These are phyloP conservation scores for Coleophoma cylindrospora DNA, from an alignment of 2,329 filamentous ascomycete species.

Conservation along the genomic window DNA sequence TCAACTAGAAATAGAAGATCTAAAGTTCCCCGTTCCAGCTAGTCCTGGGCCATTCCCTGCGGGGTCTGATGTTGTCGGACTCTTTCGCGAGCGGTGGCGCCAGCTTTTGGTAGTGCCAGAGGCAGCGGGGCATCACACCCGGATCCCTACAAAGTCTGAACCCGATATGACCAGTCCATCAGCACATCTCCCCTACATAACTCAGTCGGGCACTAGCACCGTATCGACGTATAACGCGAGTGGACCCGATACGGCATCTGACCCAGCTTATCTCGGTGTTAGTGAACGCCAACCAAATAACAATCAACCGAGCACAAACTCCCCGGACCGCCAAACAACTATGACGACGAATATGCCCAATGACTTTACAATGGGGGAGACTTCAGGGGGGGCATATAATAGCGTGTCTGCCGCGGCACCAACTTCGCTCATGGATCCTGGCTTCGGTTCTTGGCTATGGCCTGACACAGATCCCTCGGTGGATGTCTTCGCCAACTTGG, in stretches of 20 bases:
- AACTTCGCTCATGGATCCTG: constrained; percentile 5
- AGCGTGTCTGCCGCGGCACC: constrained; percentile 1
- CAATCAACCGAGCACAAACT: not conserved
- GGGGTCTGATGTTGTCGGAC: constrained; percentile 9
- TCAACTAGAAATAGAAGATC: constrained; percentile 17
- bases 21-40: constrained; percentile 16
- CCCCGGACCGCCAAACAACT: not conserved
- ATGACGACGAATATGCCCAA: constrained; percentile 1
- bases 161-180: not conserved
- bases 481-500: constrained; percentile 17
- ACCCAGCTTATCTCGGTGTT: constrained; percentile 2
- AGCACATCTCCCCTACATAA: not conserved
- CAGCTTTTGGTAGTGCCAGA: constrained; percentile 17
- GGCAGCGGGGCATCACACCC: not conserved
- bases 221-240: not conserved
- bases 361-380: not conserved
- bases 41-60: constrained; percentile 23
- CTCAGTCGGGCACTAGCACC: not conserved
- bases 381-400: constrained; percentile 3
- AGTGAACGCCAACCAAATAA: not conserved
- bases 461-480: constrained; percentile 14
- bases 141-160: not conserved
- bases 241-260: constrained; percentile 1
- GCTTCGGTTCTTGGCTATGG: constrained; percentile 20
- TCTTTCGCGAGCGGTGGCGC: constrained; percentile 26